phyloP scores from a whole-genome alignment of 2,329 filamentous ascomycete genomes.

The Aspergillus sp. region DNA sequence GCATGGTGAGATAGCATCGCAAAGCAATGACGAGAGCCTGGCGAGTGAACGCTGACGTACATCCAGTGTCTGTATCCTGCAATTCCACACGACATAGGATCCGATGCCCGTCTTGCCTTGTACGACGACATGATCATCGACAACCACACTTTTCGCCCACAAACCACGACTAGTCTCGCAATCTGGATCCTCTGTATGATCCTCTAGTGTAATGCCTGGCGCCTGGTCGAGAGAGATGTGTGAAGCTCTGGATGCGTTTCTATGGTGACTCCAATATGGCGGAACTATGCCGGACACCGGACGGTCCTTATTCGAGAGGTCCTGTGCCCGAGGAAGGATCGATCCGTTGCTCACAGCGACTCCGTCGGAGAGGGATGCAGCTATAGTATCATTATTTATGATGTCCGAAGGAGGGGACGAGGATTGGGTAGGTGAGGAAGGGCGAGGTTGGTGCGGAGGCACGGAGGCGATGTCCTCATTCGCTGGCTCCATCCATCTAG shows the following conservation, averaged over 20 bases:
- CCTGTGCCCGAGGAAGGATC: conserved; percentile 15
- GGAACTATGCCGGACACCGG: conserved; percentile 40
- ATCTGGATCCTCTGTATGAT: conserved; percentile 61
- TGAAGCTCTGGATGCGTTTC: conserved; percentile 44
- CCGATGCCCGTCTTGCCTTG: conserved; percentile 64
- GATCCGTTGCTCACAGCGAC: conserved; percentile 16
- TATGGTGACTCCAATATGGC: conserved; percentile 50
- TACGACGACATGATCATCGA: conserved; percentile 64
- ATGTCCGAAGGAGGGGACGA: conserved; percentile 14
- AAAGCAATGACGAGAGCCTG: neutral
- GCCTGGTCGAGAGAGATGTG: conserved; percentile 42
- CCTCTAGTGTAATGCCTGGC: conserved; percentile 60
- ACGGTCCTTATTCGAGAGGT: conserved; percentile 25
- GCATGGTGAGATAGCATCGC: neutral
- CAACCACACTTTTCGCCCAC: conserved; percentile 63
- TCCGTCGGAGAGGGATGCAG: conserved; percentile 12
- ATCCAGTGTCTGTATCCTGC: conserved; percentile 80
- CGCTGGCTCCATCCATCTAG: conserved; percentile 46
- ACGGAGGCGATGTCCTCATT: conserved; percentile 39
- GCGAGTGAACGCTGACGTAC: conserved; percentile 52
- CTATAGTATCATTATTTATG: conserved; percentile 13
- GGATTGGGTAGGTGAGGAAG: conserved; percentile 23
- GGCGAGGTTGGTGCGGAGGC: conserved; percentile 30
- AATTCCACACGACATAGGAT: conserved; percentile 96
- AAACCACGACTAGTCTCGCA: conserved; percentile 59